These are phyloP conservation scores for Lentinula boryana DNA, from an alignment of 768 basidiomycete species.

Conservation along the genomic window DNA sequence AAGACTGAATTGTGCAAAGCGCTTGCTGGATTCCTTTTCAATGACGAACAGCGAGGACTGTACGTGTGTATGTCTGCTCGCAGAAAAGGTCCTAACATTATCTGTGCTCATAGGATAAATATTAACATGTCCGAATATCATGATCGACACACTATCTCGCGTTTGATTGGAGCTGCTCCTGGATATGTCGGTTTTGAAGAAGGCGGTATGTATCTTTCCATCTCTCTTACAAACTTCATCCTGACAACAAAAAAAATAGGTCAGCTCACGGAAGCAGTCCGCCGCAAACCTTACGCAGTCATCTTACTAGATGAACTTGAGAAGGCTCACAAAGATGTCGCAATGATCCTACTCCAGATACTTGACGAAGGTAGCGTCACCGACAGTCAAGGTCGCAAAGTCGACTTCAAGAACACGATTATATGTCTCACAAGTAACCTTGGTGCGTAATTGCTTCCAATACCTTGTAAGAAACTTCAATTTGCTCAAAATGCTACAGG, in stretches of 20 bases:
- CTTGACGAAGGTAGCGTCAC: conserved; percentile 87
- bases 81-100: background rate
- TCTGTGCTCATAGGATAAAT: conserved; percentile 49
- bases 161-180: conserved; percentile 88
- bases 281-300: conserved; percentile 86
- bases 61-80: conserved; percentile 28
- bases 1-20: conserved; percentile 92
- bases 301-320: conserved; percentile 85
- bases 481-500: conserved; percentile 17
- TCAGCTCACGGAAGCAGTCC: conserved; percentile 88
- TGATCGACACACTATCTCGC: conserved; percentile 86
- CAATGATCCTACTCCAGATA: conserved; percentile 87
- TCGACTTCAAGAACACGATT: conserved; percentile 95
- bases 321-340: conserved; percentile 92
- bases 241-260: conserved; percentile 16
- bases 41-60: conserved; percentile 83
- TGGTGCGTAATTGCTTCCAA: conserved; percentile 30
- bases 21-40: conserved; percentile 83
- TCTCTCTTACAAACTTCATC: background rate
- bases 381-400: conserved; percentile 87
- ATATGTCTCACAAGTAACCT: conserved; percentile 89
- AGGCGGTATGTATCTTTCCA: conserved; percentile 34
- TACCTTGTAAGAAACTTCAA: background rate
- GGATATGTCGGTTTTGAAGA: conserved; percentile 93
- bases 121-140: conserved; percentile 98